Evolutionary conservation across 768 basidiomycete species (phyloP).

Genomic region (Mycena vitilis): DNA sequence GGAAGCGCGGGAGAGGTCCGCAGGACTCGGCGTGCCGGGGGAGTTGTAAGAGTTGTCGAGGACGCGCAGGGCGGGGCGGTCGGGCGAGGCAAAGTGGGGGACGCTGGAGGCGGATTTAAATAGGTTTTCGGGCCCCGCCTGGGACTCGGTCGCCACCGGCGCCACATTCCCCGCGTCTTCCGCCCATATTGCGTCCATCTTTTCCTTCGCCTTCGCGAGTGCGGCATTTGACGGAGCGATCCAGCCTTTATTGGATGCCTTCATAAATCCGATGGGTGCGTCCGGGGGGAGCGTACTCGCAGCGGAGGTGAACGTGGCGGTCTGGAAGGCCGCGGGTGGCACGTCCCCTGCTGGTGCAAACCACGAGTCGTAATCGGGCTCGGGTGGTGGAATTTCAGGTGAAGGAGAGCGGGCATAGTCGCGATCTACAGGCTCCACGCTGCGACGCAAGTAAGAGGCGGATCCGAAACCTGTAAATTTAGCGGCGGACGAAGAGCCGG

Average conservation of each 20-base stretch:
- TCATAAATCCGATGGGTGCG: constrained; percentile 42
- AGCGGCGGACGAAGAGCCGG: constrained; percentile 16
- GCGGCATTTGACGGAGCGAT: constrained; percentile 66
- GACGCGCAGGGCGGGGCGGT: constrained; percentile 50
- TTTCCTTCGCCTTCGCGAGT: constrained; percentile 65
- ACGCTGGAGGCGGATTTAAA: constrained; percentile 43
- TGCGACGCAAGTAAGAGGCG: constrained; percentile 35
- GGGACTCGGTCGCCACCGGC: constrained; percentile 24
- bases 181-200: constrained; percentile 58
- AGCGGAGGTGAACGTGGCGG: constrained; percentile 41
- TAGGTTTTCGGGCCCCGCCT: constrained; percentile 40
- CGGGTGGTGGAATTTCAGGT: constrained; percentile 49
- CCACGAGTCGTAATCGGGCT: constrained; percentile 61
- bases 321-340: constrained; percentile 50
- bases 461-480: constrained; percentile 22
- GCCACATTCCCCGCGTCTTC: constrained; percentile 12
- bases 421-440: constrained; percentile 20
- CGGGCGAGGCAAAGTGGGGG: constrained; percentile 39
- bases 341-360: constrained; percentile 53
- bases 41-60: constrained; percentile 51
- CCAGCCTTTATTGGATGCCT: constrained; percentile 50
- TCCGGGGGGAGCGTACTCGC: constrained; percentile 23
- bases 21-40: constrained; percentile 56
- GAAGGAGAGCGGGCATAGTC: constrained; percentile 50
- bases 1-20: constrained; percentile 42